Evolutionary conservation across 345 rosid genomes (phyloP).

Genomic region (Mercurialis annua): DNA sequence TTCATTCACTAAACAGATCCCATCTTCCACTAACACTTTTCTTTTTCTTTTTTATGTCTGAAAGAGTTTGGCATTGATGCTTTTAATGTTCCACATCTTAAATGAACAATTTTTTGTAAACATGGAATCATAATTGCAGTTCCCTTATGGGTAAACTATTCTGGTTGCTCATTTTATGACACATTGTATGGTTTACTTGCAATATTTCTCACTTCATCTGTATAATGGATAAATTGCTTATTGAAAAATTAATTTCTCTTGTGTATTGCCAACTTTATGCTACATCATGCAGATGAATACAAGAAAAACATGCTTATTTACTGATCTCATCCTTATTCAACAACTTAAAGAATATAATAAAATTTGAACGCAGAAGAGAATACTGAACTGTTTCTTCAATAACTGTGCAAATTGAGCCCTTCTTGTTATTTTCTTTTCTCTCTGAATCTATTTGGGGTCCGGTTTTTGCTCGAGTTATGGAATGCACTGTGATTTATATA

Average conservation of each 20-base stretch:
- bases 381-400: background rate
- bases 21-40: no score
- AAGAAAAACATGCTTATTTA: background rate
- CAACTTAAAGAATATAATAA: background rate
- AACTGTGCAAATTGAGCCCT: background rate
- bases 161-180: background rate
- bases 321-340: background rate
- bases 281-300: background rate
- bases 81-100: no score
- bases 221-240: background rate
- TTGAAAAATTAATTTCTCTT: background rate
- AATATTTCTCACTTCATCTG: background rate
- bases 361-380: background rate
- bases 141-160: background rate
- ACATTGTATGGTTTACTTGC: background rate
- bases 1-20: no score
- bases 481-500: background rate
- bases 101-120: no score
- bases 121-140: no score
- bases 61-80: no score
- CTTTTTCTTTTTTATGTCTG: no score
- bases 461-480: background rate
- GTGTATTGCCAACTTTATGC: background rate
- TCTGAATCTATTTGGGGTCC: background rate
- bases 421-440: background rate